A percentile compares a stretch with the other conserved stretches of the same genome.
These are phyloP conservation scores for Trichoderma atrobrunneum DNA, from an alignment of 2,329 filamentous ascomycete species.

Conservation along the genomic window DNA sequence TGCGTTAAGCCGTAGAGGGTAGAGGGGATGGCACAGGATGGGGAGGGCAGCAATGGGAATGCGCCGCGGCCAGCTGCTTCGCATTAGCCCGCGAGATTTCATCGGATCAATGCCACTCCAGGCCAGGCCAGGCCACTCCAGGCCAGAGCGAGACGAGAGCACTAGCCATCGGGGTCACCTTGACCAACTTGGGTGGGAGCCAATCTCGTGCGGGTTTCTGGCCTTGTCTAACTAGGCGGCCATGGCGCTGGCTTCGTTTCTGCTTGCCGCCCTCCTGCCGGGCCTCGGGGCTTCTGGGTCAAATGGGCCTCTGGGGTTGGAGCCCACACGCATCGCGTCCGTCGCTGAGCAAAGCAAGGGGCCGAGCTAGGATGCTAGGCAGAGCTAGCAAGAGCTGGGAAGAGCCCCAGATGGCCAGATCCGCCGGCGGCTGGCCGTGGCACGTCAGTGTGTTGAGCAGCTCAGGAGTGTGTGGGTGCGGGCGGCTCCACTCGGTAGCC, in stretches of 20 bases:
- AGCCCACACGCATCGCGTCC: slow-evolving; percentile 11
- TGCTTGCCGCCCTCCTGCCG: neutral
- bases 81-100: neutral
- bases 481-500: neutral
- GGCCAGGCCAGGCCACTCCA: neutral
- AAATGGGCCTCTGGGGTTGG: neutral
- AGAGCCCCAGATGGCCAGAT: slow-evolving; percentile 23
- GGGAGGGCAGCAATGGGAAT: neutral
- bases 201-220: neutral
- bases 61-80: neutral
- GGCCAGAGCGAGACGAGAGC: neutral
- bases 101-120: neutral
- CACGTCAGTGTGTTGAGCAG: slow-evolving; percentile 18
- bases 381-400: neutral
- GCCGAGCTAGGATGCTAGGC: neutral
- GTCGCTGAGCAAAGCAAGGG: slow-evolving; percentile 14
- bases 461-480: neutral
- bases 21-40: neutral
- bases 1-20: neutral
- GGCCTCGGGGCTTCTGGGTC: neutral
- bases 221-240: neutral
- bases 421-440: slow-evolving; percentile 22
- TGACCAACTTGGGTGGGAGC: neutral
- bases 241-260: neutral
- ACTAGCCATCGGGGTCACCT: neutral